These are phyloP conservation scores for Solanum medicagineum DNA, from an alignment of 257 asterid species.

Conservation along the genomic window DNA sequence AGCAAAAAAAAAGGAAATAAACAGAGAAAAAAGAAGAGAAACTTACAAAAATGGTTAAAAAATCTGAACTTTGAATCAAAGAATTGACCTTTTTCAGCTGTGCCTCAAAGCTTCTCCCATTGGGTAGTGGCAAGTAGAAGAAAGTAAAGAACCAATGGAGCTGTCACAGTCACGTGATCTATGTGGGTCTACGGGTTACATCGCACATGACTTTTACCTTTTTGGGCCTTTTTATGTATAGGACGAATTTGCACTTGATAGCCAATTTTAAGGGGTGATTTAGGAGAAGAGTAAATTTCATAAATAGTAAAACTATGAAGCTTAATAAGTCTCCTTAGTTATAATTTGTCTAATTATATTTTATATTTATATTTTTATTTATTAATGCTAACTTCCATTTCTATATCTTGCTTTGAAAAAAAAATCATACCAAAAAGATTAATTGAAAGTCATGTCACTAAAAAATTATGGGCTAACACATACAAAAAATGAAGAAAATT, in stretches of 20 bases:
- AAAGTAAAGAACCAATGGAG: not conserved
- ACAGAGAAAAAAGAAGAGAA: not conserved
- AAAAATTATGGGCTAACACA: too few relatives aligned
- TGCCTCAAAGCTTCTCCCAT: not conserved
- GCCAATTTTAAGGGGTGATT: not conserved
- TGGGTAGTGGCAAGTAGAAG: not conserved
- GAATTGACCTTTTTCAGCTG: not conserved
- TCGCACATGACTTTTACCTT: not conserved
- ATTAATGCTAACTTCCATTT: too few relatives aligned
- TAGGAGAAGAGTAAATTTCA: too few relatives aligned
- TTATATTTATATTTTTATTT: too few relatives aligned
- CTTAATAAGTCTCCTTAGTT: too few relatives aligned
- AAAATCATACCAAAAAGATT: too few relatives aligned
- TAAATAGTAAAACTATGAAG: too few relatives aligned
- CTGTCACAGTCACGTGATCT: not conserved
- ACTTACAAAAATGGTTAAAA: not conserved
- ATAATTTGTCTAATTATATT: too few relatives aligned
- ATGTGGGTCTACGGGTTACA: not conserved
- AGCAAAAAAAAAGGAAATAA: not conserved
- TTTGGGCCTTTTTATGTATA: not conserved
- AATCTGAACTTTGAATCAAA: not conserved
- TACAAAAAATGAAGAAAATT: too few relatives aligned
- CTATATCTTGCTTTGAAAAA: too few relatives aligned
- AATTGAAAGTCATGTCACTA: too few relatives aligned
- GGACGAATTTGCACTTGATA: not conserved